A percentile compares a stretch with the other conserved stretches of the same genome.
phyloP scores from a whole-genome alignment of 495 filamentous ascomycete genomes.

The Aspergillus funiculosus region DNA sequence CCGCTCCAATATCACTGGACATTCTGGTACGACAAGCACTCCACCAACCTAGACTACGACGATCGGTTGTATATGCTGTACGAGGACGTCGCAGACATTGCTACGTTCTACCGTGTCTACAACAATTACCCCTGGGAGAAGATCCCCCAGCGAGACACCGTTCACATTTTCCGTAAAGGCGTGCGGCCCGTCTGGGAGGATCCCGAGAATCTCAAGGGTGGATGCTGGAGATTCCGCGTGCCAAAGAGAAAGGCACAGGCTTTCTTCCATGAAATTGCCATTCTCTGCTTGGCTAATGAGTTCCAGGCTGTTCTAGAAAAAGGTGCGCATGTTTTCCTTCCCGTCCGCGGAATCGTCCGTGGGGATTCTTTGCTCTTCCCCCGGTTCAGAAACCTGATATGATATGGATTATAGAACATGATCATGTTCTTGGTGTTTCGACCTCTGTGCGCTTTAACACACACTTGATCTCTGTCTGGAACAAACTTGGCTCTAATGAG shows the following conservation, averaged over 20 bases:
- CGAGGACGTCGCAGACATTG: slow-evolving; percentile 63
- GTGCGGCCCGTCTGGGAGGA: slow-evolving; percentile 91
- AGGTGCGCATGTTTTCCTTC: slow-evolving; percentile 37
- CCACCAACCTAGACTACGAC: slow-evolving; percentile 45
- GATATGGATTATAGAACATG: slow-evolving; percentile 47
- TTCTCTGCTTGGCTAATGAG: slow-evolving; percentile 80
- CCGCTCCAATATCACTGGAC: slow-evolving; percentile 52
- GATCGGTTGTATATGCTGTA: slow-evolving; percentile 61
- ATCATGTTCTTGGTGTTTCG: slow-evolving; percentile 61
- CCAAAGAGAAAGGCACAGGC: slow-evolving; percentile 64
- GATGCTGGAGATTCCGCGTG: slow-evolving; percentile 83
- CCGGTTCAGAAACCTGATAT: neutral
- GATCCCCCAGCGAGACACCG: slow-evolving; percentile 71
- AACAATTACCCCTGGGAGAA: slow-evolving; percentile 79
- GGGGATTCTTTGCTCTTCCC: too few species aligned
- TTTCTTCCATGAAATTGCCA: slow-evolving; percentile 73
- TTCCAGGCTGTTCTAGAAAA: slow-evolving; percentile 69
- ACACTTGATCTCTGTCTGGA: slow-evolving; percentile 81
- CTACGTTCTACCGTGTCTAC: slow-evolving; percentile 82
- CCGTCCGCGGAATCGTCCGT: too few species aligned
- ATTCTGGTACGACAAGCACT: slow-evolving; percentile 54
- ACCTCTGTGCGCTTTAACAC: slow-evolving; percentile 60
- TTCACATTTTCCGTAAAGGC: slow-evolving; percentile 84
- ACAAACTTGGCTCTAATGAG: slow-evolving; percentile 66
- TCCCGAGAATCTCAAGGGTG: slow-evolving; percentile 70